Base-by-base conservation (phyloP, 345 rosid genomes). In the Brassica incana region DNA sequence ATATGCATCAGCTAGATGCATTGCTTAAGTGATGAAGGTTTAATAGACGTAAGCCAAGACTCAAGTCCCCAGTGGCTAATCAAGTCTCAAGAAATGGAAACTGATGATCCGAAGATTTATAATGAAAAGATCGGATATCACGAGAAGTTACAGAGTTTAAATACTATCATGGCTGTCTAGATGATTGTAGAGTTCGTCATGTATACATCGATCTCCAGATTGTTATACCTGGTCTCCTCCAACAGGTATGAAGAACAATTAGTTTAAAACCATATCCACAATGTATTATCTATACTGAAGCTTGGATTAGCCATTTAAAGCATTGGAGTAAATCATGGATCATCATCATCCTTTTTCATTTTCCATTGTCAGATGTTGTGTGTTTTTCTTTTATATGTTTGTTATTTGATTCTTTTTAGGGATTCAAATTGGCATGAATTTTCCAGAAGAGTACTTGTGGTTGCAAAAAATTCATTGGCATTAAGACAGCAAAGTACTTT, bases 11-110 rank as follows among this genome's bases (percentile, higher is more conserved):
- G 74, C 62, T 95, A 82, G 98, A 95, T 85, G 97, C 97, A 12
- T 32, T 86, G 90, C 15, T 81, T 93, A 82, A 92, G 89, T 76
- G 98, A 91, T 78, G 98, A 95, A 84, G 93, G 94, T 56, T 82
- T 93, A 79, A 81, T 93, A 75, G 95, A 89, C 77, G 85, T 81
- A 67, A 88, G 84, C 65, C 79, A 86, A 68, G 92, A 89, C 75
- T 69, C 83, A 76, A 87, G 76, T 35, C 88, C 97, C 29, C 82
- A 40, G 77, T 93, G 99, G 98, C 74, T 84, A 38, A 76, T 76
- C 36, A 78, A 83, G 72, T 71, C 84, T 63, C 84, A 83, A 69
- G 93, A 82, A 29, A 90, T 93, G 98, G 97, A 95, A 65, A 83
- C 90, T 61, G 93, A 93, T 80, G 40, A 35, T 20, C 23, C 23